Evolutionary conservation across 305 asterid genomes (phyloP).

Genomic region (Rubia peregrina): DNA sequence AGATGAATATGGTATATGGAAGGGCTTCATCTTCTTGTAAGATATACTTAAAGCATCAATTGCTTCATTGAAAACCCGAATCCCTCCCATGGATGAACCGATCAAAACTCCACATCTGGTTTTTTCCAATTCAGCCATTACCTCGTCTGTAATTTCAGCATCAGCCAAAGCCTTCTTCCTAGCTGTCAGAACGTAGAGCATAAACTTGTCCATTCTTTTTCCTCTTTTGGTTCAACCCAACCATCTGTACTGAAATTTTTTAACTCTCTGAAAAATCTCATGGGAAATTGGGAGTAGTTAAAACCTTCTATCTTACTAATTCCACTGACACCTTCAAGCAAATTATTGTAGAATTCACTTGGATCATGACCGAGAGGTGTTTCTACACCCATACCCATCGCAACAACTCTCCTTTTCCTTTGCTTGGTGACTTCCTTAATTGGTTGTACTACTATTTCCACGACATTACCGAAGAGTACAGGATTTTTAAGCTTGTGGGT

Average conservation of each 20-base stretch:
- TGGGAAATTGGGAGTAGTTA: conserved; percentile 81
- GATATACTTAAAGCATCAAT: conserved; percentile 85
- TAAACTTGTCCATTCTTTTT: no score
- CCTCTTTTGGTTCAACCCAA: conserved; percentile 16
- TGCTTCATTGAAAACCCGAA: conserved; percentile 84
- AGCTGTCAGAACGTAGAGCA: conserved; percentile 75
- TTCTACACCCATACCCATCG: conserved; percentile 96
- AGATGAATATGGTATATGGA: conserved; percentile 84
- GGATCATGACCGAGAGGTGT: no score
- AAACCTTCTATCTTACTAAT: conserved; percentile 84
- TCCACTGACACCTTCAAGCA: conserved; percentile 72
- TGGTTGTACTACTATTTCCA: conserved; percentile 41
- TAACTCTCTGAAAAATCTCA: not conserved
- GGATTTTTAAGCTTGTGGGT: conserved; percentile 28
- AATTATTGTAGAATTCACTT: no score
- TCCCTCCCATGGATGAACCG: conserved; percentile 90
- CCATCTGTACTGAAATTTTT: no score
- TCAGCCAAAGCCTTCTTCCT: conserved; percentile 94
- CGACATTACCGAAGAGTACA: conserved; percentile 47
- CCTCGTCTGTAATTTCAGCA: conserved; percentile 75
- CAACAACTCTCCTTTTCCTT: conserved; percentile 78
- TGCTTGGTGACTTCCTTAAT: conserved; percentile 49
- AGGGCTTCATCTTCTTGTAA: conserved; percentile 94
- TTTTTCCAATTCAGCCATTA: conserved; percentile 67
- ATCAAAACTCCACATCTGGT: conserved; percentile 77